phyloP scores from a whole-genome alignment of 139 green algal genomes.

The Volvox reticuliferus region DNA sequence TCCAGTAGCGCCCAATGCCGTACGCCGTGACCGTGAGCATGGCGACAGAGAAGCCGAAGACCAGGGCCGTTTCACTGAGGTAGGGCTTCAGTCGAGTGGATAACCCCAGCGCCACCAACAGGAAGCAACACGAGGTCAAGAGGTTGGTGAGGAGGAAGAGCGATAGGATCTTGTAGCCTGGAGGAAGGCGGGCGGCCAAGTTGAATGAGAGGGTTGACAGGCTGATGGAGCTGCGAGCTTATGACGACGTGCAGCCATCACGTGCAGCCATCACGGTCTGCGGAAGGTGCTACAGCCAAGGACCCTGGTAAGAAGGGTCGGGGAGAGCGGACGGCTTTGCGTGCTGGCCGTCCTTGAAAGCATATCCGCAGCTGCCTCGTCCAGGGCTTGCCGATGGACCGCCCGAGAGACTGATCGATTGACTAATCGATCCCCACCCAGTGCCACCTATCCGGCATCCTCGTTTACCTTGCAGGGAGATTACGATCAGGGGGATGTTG shows the following conservation, averaged over 20 bases:
- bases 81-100: constrained; percentile 21
- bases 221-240: too few species aligned
- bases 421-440: too few species aligned
- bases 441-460: too few species aligned
- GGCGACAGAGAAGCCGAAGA: constrained; percentile 42
- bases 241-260: too few species aligned
- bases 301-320: too few species aligned
- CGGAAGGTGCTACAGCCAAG: too few species aligned
- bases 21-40: constrained; percentile 51
- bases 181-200: not conserved
- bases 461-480: constrained; percentile 43
- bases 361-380: too few species aligned
- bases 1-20: constrained; percentile 42
- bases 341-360: too few species aligned
- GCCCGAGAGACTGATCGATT: too few species aligned
- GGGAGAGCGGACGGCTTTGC: too few species aligned
- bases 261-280: too few species aligned
- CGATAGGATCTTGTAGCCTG: constrained; percentile 67
- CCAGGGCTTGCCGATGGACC: too few species aligned
- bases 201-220: not conserved
- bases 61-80: constrained; percentile 45
- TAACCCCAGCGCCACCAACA: constrained; percentile 69
- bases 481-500: constrained; percentile 83
- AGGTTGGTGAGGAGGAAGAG: constrained; percentile 91
- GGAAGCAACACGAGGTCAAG: constrained; percentile 73